These are phyloP conservation scores for Parsonsia alboflavescens DNA, from an alignment of 257 asterid species.

Conservation along the genomic window DNA sequence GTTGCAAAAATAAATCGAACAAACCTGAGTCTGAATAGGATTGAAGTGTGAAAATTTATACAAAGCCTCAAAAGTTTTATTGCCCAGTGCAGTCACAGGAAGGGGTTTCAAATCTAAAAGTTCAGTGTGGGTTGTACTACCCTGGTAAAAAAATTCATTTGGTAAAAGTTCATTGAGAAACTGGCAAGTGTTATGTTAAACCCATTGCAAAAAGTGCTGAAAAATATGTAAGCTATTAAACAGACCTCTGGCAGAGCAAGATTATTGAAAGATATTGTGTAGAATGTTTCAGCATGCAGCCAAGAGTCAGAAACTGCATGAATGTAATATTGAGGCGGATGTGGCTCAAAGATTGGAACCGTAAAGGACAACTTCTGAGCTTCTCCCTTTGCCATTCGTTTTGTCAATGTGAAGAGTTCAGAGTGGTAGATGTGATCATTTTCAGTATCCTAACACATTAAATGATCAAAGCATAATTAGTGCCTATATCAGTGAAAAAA, in stretches of 20 bases:
- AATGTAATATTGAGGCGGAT: slow-evolving; percentile 93
- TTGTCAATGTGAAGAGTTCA: slow-evolving; percentile 81
- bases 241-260: slow-evolving; percentile 92
- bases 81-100: slow-evolving; percentile 94
- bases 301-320: slow-evolving; percentile 96
- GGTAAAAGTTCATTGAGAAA: neutral
- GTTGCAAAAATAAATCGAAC: neutral
- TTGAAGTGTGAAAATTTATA: slow-evolving; percentile 88
- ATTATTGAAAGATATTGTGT: slow-evolving; percentile 77
- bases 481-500: neutral
- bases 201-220: neutral
- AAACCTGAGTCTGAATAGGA: slow-evolving; percentile 98
- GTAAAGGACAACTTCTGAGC: slow-evolving; percentile 91
- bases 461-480: slow-evolving; percentile 1
- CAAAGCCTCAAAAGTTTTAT: slow-evolving; percentile 69
- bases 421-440: slow-evolving; percentile 97
- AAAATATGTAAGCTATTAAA: slow-evolving; percentile 19
- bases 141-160: slow-evolving; percentile 41
- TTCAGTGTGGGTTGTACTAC: slow-evolving; percentile 83
- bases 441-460: slow-evolving; percentile 67
- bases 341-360: slow-evolving; percentile 98
- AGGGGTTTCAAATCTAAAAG: slow-evolving; percentile 96
- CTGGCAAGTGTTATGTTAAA: neutral
- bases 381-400: slow-evolving; percentile 82
- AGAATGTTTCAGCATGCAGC: slow-evolving; percentile 89